Percentiles rank a stretch among this genome's conserved stretches.
These are phyloP conservation scores for Ambrosia hybrid DNA, from an alignment of 140 eudicot genomes.

Conservation along the genomic window DNA sequence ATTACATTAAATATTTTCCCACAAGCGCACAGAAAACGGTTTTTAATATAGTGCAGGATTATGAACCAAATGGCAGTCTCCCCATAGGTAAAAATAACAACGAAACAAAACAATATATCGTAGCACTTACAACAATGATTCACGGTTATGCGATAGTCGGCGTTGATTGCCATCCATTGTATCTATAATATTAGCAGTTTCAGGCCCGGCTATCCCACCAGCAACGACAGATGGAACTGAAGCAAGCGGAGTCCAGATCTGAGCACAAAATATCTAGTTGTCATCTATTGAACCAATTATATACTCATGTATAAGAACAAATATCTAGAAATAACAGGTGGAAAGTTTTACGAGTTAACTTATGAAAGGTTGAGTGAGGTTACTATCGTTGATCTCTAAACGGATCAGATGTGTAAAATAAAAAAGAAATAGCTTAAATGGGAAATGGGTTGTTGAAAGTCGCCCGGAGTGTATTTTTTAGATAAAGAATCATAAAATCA, in stretches of 20 bases:
- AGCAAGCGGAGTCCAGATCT: conserved; percentile 93
- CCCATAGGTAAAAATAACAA: not conserved
- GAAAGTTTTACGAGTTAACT: not conserved
- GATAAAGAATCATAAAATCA: conserved; percentile 4
- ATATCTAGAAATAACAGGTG: not conserved
- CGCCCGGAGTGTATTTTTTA: not conserved
- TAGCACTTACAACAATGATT: conserved; percentile 62
- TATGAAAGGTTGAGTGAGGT: not conserved
- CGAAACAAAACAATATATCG: not conserved
- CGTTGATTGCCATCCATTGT: conserved; percentile 85
- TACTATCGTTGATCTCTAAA: not conserved
- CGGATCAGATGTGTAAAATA: not conserved
- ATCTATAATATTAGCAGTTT: conserved; percentile 57
- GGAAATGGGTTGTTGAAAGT: not conserved
- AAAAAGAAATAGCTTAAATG: not conserved
- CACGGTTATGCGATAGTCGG: conserved; percentile 70
- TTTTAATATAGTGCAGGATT: not conserved
- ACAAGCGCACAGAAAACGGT: not conserved
- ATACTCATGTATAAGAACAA: conserved; percentile 7
- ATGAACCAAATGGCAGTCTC: conserved; percentile 9
- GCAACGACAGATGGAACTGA: conserved; percentile 69
- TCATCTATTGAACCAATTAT: conserved; percentile 14
- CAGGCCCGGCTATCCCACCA: conserved; percentile 69
- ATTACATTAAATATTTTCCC: conserved; percentile 6
- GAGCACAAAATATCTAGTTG: conserved; percentile 19